phyloP scores from a whole-genome alignment of 179 eudicot species.

The Drosera spatulata region DNA sequence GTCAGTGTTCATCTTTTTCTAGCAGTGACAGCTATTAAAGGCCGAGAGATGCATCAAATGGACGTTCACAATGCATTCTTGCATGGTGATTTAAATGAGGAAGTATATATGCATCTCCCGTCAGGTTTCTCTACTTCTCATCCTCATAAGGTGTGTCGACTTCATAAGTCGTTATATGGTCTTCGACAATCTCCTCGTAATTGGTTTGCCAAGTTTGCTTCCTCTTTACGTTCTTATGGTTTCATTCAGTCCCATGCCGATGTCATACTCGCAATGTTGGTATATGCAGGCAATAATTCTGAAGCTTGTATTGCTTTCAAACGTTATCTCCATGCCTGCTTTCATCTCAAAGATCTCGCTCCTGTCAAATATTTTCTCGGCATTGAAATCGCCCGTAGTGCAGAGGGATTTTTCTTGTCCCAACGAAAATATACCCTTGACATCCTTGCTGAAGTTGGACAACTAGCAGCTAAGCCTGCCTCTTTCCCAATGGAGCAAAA shows the following conservation, averaged over 20 bases:
- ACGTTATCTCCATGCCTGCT: too few species aligned
- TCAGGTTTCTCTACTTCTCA: neutral
- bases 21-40: neutral
- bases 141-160: neutral
- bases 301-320: neutral
- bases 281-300: neutral
- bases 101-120: too few species aligned
- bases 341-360: too few species aligned
- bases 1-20: too few species aligned
- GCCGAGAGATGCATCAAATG: neutral
- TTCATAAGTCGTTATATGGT: neutral
- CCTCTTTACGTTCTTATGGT: too few species aligned
- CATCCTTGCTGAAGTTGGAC: neutral
- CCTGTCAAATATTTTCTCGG: neutral
- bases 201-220: too few species aligned
- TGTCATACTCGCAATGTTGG: neutral
- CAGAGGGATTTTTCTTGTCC: neutral
- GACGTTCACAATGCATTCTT: constrained; percentile 4
- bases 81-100: too few species aligned
- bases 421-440: neutral
- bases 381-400: neutral
- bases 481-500: neutral
- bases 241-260: neutral
- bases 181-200: neutral
- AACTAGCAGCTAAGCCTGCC: neutral